Conservation (phyloP, 495 filamentous ascomycete genomes). For the Talaromyces ruber region DNA sequence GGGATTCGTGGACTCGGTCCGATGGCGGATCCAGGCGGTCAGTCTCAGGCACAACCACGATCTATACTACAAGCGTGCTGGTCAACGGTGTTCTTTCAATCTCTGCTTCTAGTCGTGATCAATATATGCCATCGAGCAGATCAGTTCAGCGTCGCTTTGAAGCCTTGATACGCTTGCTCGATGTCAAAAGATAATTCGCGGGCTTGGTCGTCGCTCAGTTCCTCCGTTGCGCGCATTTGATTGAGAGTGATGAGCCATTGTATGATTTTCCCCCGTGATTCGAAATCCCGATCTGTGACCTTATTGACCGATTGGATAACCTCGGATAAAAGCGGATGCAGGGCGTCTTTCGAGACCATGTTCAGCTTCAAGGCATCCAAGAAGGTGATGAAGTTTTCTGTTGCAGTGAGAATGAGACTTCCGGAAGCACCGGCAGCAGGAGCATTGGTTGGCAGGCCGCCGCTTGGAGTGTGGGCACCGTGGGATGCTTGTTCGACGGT, state of each 20-base stretch:
- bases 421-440: slow-evolving; percentile 50
- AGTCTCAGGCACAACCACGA: not conserved
- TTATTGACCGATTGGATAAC: slow-evolving; percentile 95
- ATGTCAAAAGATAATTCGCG: slow-evolving; percentile 84
- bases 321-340: slow-evolving; percentile 88
- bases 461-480: slow-evolving; percentile 27
- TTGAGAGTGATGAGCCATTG: slow-evolving; percentile 97
- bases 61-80: not conserved
- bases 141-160: slow-evolving; percentile 62
- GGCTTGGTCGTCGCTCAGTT: slow-evolving; percentile 78
- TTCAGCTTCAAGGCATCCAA: slow-evolving; percentile 87
- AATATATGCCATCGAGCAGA: not conserved
- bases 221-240: slow-evolving; percentile 92
- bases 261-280: slow-evolving; percentile 90
- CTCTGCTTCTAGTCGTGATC: not conserved
- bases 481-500: slow-evolving; percentile 50
- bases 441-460: slow-evolving; percentile 26
- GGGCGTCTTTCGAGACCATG: slow-evolving; percentile 84
- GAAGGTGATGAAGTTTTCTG: slow-evolving; percentile 97
- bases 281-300: slow-evolving; percentile 88
- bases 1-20: slow-evolving; percentile 2
- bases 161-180: slow-evolving; percentile 83
- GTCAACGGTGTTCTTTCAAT: not conserved
- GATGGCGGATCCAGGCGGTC: not conserved
- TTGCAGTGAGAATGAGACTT: slow-evolving; percentile 72